Evolutionary conservation across 768 basidiomycete species (phyloP).

Genomic region (Suillus cothurnatus): DNA sequence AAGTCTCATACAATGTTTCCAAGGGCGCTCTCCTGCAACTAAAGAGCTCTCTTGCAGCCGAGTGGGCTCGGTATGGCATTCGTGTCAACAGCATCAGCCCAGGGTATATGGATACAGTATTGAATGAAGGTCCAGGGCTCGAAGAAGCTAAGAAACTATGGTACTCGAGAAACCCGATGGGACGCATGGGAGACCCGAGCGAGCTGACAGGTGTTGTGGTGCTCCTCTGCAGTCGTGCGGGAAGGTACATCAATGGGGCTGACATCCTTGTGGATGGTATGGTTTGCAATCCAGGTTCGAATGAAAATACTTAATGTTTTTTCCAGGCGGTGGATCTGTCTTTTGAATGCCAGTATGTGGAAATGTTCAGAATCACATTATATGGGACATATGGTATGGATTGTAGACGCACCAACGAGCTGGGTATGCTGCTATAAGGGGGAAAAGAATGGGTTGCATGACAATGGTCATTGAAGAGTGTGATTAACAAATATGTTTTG

Average conservation of each 20-base stretch:
- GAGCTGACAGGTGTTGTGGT: conserved; percentile 44
- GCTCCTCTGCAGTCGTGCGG: conserved; percentile 44
- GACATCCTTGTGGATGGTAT: conserved; percentile 46
- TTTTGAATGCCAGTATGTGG: conserved; percentile 15
- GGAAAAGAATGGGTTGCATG: background rate
- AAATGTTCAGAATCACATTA: background rate
- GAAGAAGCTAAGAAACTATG: conserved; percentile 38
- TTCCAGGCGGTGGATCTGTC: conserved; percentile 25
- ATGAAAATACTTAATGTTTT: background rate
- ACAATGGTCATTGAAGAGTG: background rate
- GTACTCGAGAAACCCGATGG: conserved; percentile 43
- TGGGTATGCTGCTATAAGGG: background rate
- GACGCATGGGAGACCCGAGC: conserved; percentile 43
- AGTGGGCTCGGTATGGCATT: conserved; percentile 45
- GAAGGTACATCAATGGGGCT: conserved; percentile 45
- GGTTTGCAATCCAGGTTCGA: conserved; percentile 6
- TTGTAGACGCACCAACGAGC: background rate
- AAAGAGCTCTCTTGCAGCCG: conserved; percentile 41
- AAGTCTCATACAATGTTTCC: conserved; percentile 44
- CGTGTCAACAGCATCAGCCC: conserved; percentile 46
- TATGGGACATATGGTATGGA: background rate
- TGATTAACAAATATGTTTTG: background rate
- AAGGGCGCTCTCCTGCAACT: conserved; percentile 44
- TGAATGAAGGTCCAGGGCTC: conserved; percentile 39
- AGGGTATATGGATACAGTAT: conserved; percentile 46